These are phyloP conservation scores for Raddia distichophylla DNA, from an alignment of 176 grass and related monocot genomes.

Conservation along the genomic window DNA sequence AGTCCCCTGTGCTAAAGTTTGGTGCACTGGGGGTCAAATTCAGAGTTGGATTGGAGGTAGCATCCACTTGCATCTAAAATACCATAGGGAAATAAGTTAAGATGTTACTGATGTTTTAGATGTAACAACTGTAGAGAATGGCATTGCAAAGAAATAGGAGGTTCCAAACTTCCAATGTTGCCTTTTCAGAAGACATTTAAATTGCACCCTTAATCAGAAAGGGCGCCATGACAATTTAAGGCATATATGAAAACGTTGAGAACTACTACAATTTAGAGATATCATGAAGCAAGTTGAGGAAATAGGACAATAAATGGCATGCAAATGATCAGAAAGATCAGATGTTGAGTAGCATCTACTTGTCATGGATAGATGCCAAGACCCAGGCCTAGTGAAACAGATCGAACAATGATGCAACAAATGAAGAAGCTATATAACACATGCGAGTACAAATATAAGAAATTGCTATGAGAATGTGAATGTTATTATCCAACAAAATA, in stretches of 20 bases:
- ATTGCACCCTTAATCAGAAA: not conserved
- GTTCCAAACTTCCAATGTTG: not conserved
- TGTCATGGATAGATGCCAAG: not conserved
- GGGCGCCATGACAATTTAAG: too few species aligned
- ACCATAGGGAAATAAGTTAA: conserved; percentile 6
- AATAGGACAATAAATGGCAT: not conserved
- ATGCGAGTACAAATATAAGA: not conserved
- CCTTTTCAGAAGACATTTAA: not conserved
- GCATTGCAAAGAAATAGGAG: not conserved
- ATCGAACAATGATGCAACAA: not conserved
- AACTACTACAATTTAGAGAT: not conserved
- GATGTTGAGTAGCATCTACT: not conserved
- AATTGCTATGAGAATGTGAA: not conserved
- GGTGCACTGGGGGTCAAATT: conserved; percentile 56
- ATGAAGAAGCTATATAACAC: not conserved
- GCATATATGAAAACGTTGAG: not conserved
- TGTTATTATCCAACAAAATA: not conserved
- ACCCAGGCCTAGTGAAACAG: not conserved
- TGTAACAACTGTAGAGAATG: not conserved
- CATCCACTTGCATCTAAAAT: conserved; percentile 90
- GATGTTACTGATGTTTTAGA: conserved; percentile 6
- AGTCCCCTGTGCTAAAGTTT: conserved; percentile 77
- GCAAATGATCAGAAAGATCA: not conserved
- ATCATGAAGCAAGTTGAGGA: not conserved
- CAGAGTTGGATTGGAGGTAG: conserved; percentile 49